Percentiles rank a stretch among this genome's conserved stretches.
phyloP scores from a whole-genome alignment of 768 basidiomycete species.

The Cystobasidium onofrii region DNA sequence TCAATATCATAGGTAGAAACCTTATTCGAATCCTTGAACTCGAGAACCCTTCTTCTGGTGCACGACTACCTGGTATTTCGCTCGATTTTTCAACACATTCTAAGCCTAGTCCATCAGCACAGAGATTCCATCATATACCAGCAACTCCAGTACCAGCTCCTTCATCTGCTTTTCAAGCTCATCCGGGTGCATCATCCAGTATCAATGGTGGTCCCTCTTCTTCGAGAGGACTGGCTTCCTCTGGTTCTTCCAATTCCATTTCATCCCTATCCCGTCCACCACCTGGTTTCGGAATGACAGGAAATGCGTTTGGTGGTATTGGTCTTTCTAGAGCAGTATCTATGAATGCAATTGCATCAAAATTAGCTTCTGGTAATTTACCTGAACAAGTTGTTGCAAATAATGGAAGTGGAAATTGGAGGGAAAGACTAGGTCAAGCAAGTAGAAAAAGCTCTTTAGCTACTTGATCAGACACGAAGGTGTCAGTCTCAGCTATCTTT shows the following conservation, averaged over 20 bases:
- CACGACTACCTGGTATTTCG: conserved; percentile 13
- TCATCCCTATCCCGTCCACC: not conserved
- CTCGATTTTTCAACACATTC: conserved; percentile 55
- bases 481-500: too few species aligned
- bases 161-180: not conserved
- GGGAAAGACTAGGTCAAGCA: not conserved
- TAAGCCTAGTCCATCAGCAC: conserved; percentile 71
- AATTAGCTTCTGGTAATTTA: not conserved
- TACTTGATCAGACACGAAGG: too few species aligned
- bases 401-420: not conserved
- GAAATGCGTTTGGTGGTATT: not conserved
- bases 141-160: not conserved
- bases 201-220: too few species aligned
- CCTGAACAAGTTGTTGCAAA: not conserved
- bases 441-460: not conserved
- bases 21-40: conserved; percentile 74
- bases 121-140: conserved; percentile 57
- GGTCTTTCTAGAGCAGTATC: not conserved
- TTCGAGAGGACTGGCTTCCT: not conserved
- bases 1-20: conserved; percentile 76
- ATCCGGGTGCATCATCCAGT: not conserved
- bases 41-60: conserved; percentile 80
- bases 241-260: not conserved
- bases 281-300: not conserved
- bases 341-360: not conserved